Percentiles rank a stretch among this genome's conserved stretches.
Conservation (phyloP, 1,284 basidiomycete species). For the Ceratobasidium sp. region DNA sequence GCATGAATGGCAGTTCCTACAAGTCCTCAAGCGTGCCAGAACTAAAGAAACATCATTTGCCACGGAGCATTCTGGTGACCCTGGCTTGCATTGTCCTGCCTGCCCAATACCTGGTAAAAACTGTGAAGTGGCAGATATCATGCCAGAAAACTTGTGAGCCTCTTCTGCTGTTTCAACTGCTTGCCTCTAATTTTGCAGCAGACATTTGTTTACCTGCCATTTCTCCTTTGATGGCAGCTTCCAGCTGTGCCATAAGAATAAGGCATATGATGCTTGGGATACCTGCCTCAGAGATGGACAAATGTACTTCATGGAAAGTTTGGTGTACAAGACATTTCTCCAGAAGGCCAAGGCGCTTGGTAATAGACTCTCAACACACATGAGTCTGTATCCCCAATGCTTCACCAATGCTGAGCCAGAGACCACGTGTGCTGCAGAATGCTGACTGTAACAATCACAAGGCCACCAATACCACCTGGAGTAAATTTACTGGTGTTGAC, state of each 20-base stretch:
- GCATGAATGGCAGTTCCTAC: not conserved
- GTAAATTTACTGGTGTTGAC: not conserved
- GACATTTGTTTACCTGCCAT: not conserved
- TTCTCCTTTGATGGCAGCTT: slow-evolving; percentile 23
- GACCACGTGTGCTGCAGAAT: not conserved
- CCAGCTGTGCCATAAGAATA: not conserved
- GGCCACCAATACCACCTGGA: not conserved
- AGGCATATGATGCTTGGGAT: slow-evolving; percentile 3
- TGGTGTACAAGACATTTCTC: not conserved
- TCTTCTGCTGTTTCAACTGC: too few species aligned
- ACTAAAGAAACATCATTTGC: too few species aligned
- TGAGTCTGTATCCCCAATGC: too few species aligned
- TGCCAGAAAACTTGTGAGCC: too few species aligned
- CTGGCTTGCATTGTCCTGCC: too few species aligned
- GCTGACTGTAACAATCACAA: slow-evolving; percentile 22
- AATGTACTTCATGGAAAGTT: not conserved
- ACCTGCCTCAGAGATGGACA: not conserved
- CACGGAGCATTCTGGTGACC: not conserved
- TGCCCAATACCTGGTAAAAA: too few species aligned
- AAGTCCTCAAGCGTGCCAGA: not conserved
- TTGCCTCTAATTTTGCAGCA: too few species aligned
- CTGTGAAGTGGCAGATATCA: too few species aligned
- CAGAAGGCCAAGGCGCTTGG: too few species aligned
- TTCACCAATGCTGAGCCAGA: too few species aligned
- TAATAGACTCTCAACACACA: too few species aligned